A percentile compares a stretch with the other conserved stretches of the same genome.
phyloP scores from a whole-genome alignment of 306 rosid genomes.

The Gleditsia sinensis region DNA sequence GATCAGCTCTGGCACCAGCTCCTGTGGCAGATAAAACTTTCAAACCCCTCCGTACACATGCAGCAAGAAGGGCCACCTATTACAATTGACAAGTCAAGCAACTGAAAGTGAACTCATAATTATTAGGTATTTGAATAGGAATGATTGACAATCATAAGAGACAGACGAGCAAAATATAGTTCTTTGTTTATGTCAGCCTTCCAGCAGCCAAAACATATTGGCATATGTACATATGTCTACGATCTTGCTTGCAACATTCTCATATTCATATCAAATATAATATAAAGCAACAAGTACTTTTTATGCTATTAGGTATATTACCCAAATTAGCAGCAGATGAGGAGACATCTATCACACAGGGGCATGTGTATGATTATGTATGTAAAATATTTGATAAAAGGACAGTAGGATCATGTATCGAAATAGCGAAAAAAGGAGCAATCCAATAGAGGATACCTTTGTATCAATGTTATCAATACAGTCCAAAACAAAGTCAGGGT shows the following conservation, averaged over 20 bases:
- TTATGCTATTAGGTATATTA: not conserved
- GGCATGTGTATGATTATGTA: not conserved
- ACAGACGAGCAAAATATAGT: not conserved
- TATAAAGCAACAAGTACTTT: not conserved
- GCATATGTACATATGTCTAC: not conserved
- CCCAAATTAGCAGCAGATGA: not conserved
- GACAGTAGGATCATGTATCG: not conserved
- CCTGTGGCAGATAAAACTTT: slow-evolving; percentile 93
- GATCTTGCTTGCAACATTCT: slow-evolving; percentile 2
- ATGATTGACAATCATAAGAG: slow-evolving; percentile 13
- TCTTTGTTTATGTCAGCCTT: not conserved
- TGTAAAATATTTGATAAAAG: not conserved
- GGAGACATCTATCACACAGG: not conserved
- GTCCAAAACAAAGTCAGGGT: slow-evolving; percentile 90
- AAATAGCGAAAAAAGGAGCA: slow-evolving; percentile 11
- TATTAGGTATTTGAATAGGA: slow-evolving; percentile 29
- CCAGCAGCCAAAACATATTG: slow-evolving; percentile 21
- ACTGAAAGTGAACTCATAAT: slow-evolving; percentile 36
- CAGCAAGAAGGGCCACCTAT: slow-evolving; percentile 98
- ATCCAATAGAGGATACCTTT: slow-evolving; percentile 57
- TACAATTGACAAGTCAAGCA: slow-evolving; percentile 47
- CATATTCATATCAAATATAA: slow-evolving; percentile 21
- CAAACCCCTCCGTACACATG: slow-evolving; percentile 89
- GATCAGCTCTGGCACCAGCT: slow-evolving; percentile 97
- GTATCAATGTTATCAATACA: slow-evolving; percentile 97